Base-by-base conservation (phyloP, 176 grass and related monocot genomes). In the Zea mays region DNA sequence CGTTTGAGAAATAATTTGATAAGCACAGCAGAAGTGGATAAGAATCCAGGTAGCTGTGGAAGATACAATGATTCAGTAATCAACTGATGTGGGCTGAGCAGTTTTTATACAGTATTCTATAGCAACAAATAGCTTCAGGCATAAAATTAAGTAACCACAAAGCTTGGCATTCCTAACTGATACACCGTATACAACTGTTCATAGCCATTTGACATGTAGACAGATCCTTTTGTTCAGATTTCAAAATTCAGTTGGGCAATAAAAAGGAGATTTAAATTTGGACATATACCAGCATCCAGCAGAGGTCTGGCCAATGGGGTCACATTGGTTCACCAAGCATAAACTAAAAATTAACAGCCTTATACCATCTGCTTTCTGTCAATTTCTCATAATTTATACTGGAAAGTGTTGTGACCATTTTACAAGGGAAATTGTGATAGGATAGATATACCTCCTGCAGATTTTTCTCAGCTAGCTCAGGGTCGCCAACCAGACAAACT, bases 291-390 rank as follows among this genome's bases (percentile, higher is more conserved):
- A 65, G 10, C 6, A 54, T 16, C 44, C 1, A 65, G 2, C 34
- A 54, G 33, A 54, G 3, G 5, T 66, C 16, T 78, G 46, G 45
- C 33, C 2, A 6, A 51, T 65, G 60, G 46, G 34, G 34, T 51
- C 46, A 27, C 33, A 78, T 65, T 50, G 75, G 34, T 78, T 78
- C 62, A 66, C 11, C 35, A 39, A 39, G 45, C 47, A 78, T 9
- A 6, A 54, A 54, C 75, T 54, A 54, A 17, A 52, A 52, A 36
- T 14, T 40, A 15, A 67, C 11, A 54, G 47, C 62, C 57, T 60
- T 33, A 33, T 11, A 33, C 4, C 4, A 27, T 60, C 2, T 65
- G 43, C 8, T 65, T 49, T 65, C 7, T 9, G 34, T 19, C 11
- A 52, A 15, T 47, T 65, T 67, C 49, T 67, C 76, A 9, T 12